Percentiles rank a stretch among this genome's conserved stretches.
Conservation (phyloP, 345 rosid genomes). For the Citrus reticulata region DNA sequence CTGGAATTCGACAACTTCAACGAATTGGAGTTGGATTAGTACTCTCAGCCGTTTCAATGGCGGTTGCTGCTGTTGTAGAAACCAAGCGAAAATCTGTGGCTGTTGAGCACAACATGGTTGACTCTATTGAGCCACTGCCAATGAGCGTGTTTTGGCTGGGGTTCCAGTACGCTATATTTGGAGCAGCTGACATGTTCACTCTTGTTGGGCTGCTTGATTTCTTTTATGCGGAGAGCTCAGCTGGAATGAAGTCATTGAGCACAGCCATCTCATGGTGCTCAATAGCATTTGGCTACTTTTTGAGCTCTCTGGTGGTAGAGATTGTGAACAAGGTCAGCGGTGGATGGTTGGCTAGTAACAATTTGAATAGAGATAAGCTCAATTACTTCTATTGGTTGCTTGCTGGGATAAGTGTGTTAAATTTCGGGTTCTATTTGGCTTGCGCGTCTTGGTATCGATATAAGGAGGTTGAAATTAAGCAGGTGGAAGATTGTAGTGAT, state of each 20-base stretch:
- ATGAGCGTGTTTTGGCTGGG: constrained; percentile 62
- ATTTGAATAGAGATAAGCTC: constrained; percentile 26
- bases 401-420: constrained; percentile 22
- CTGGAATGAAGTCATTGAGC: constrained; percentile 49
- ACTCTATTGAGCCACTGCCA: constrained; percentile 44
- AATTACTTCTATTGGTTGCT: constrained; percentile 37
- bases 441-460: constrained; percentile 67
- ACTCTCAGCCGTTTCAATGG: constrained; percentile 57
- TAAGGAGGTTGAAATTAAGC: constrained; percentile 32
- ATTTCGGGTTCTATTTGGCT: constrained; percentile 46
- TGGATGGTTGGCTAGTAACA: constrained; percentile 36
- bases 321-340: constrained; percentile 53
- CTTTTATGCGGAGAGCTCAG: constrained; percentile 55
- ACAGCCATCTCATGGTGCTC: constrained; percentile 56
- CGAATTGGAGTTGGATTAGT: constrained; percentile 49
- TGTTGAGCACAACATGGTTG: constrained; percentile 41
- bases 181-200: constrained; percentile 63
- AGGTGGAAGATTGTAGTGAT: constrained; percentile 4
- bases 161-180: constrained; percentile 47
- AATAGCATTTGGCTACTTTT: constrained; percentile 50
- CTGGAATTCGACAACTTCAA: constrained; percentile 54
- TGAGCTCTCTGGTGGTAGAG: constrained; percentile 50
- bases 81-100: constrained; percentile 46
- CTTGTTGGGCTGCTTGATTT: constrained; percentile 57
- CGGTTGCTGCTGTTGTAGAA: constrained; percentile 51